Evolutionary conservation across 192 early-diverging fungal species (phyloP), one percentile per base, ranked within the genome.

Genomic region (Entomortierella parvispora): DNA sequence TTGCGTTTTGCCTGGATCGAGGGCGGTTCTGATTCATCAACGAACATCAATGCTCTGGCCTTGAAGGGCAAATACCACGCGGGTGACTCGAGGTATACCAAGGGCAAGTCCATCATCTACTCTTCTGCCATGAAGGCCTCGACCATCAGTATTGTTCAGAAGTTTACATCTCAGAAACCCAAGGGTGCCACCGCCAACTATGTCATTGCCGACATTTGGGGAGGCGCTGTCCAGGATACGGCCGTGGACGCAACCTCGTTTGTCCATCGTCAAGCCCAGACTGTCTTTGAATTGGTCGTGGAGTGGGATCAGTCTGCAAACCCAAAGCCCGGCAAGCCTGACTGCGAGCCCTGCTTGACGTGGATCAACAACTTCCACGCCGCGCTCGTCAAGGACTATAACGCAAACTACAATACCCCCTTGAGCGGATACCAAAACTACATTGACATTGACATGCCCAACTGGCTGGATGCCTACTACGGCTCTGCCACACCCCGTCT

Each of bases 131-230:
- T 77, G 23, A 68, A 68, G 46, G 7, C 51, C 43, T 62, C 62
- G 4, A 62, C 56, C 28, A 69, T 68, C 29, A 66, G 53, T 4
- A 53, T 69, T 15, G 20, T 82, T 23, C 44, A 67, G 33, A 75
- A 69, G 10, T 70, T 66, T 65, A 47, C 43, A 22, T 53, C 62
- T 5, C 43, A 43, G 2, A 53, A 37, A 29, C 68, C 62, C 5
- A 53, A 58, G n/a, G 66, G 70, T 17, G 20, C 48, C 23, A 63
- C 57, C 0, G 62, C 57, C 31, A 63, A 66, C 47, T 79, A 69
- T 33, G 45, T 82, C 14, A 75, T 82, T 48, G 68, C 79, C 33
- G 76, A 79, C 53, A 50, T 82, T 51, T 82, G 76, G 69, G 71
- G 76, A 11, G 76, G 81, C 15, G 67, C 65, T 6, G 58, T 75